Percentiles rank a stretch among this genome's conserved stretches.
Conservation (phyloP, 140 eudicot species). For the Cichorium intybus region DNA sequence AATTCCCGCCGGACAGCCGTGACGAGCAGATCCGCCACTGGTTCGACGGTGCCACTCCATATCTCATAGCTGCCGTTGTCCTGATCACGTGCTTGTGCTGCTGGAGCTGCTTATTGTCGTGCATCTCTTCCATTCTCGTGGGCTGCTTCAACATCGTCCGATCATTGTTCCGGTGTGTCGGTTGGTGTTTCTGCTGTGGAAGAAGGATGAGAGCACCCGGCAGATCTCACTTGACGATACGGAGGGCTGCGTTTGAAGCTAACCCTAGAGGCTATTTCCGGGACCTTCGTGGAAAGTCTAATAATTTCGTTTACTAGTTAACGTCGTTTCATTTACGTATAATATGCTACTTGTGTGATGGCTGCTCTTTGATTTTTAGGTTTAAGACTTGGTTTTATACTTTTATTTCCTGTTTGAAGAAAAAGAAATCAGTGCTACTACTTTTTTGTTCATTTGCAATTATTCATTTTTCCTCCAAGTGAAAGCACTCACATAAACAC, state of each 20-base stretch:
- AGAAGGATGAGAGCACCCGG: slow-evolving; percentile 34
- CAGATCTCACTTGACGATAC: background rate
- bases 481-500: too few relatives aligned
- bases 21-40: slow-evolving; percentile 21
- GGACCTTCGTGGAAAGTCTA: slow-evolving; percentile 19
- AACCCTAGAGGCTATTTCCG: slow-evolving; percentile 28
- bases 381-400: background rate
- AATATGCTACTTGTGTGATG: background rate
- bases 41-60: slow-evolving; percentile 10
- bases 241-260: slow-evolving; percentile 11
- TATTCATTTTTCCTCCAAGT: background rate
- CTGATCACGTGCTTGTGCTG: slow-evolving; percentile 22
- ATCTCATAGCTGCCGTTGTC: slow-evolving; percentile 15
- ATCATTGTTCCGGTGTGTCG: slow-evolving; percentile 1
- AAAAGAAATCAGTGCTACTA: background rate
- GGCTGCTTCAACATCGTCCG: slow-evolving; percentile 9
- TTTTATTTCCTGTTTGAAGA: background rate
- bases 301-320: slow-evolving; percentile 21
- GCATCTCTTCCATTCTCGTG: slow-evolving; percentile 4
- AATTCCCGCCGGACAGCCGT: slow-evolving; percentile 22
- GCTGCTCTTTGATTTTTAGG: background rate
- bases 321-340: background rate
- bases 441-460: background rate
- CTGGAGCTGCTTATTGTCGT: slow-evolving; percentile 21
- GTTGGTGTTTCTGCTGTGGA: slow-evolving; percentile 2